Conservation (phyloP, 1,284 basidiomycete species). For the Phellinidium pouzarii region DNA sequence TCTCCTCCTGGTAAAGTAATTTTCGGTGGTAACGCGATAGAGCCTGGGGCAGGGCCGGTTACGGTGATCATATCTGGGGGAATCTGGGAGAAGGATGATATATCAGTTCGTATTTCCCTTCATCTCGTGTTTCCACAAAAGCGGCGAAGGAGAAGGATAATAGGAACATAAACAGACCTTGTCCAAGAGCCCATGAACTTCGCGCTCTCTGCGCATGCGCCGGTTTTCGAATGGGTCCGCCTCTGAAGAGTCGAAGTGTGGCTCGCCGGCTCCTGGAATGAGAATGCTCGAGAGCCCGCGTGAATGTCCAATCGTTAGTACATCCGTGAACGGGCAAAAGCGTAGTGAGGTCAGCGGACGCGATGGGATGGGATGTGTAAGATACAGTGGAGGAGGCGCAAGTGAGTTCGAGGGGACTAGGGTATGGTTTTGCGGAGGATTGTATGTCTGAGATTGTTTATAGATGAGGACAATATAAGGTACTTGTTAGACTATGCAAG, state of each 20-base stretch:
- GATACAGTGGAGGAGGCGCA: conserved; percentile 70
- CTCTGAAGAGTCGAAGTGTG: conserved; percentile 91
- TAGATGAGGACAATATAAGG: background rate
- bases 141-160: background rate
- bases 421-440: conserved; percentile 57
- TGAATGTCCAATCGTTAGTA: conserved; percentile 72
- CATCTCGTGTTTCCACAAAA: too few relatives aligned
- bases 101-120: conserved; percentile 6
- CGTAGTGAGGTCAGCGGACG: conserved; percentile 60
- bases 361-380: conserved; percentile 75
- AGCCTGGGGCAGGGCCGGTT: conserved; percentile 80
- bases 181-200: conserved; percentile 87
- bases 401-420: conserved; percentile 36
- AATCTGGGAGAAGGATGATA: conserved; percentile 43
- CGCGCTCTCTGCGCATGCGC: conserved; percentile 79
- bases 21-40: conserved; percentile 56
- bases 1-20: conserved; percentile 48
- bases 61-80: conserved; percentile 91
- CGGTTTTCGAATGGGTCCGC: conserved; percentile 93
- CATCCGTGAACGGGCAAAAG: conserved; percentile 92
- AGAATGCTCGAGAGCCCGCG: conserved; percentile 80
- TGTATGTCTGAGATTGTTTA: conserved; percentile 48
- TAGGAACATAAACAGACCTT: conserved; percentile 50
- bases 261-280: conserved; percentile 89
- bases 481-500: background rate